phyloP scores from a whole-genome alignment of 129 eudicot species.

The Flaveria linearis region DNA sequence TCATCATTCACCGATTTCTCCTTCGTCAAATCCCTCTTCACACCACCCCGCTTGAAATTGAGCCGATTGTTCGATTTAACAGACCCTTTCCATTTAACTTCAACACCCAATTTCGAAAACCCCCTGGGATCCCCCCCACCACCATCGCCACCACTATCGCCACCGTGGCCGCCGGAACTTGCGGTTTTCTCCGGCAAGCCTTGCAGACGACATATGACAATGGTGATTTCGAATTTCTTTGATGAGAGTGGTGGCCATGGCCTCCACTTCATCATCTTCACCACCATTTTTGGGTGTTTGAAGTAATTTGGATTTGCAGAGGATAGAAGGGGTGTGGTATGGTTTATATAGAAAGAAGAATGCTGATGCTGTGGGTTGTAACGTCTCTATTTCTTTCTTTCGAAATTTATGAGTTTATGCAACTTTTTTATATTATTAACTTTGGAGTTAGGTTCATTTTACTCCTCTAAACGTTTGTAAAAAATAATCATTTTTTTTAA shows the following conservation, averaged over 20 bases:
- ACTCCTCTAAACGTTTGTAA: too few relatives aligned
- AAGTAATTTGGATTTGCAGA: conserved; percentile 14
- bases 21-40: conserved; percentile 50
- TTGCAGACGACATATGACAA: conserved; percentile 33
- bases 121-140: conserved; percentile 16
- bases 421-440: too few relatives aligned
- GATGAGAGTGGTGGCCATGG: conserved; percentile 65
- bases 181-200: conserved; percentile 15
- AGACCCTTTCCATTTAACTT: conserved; percentile 66
- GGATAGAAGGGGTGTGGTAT: conserved; percentile 5
- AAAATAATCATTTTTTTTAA: too few relatives aligned
- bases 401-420: too few relatives aligned
- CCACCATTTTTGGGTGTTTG: conserved; percentile 41
- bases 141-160: background rate
- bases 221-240: conserved; percentile 46
- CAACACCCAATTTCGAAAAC: conserved; percentile 43
- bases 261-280: conserved; percentile 68
- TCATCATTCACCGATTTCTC: conserved; percentile 36
- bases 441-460: too few relatives aligned
- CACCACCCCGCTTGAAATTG: conserved; percentile 36
- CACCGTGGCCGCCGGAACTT: background rate
- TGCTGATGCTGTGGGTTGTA: conserved; percentile 7
- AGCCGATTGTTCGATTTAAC: conserved; percentile 43
- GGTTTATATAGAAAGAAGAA: conserved; percentile 16
- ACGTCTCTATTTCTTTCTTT: too few relatives aligned